Conservation (phyloP, 805 yeast genomes). For the Metschnikowia orientalis region DNA sequence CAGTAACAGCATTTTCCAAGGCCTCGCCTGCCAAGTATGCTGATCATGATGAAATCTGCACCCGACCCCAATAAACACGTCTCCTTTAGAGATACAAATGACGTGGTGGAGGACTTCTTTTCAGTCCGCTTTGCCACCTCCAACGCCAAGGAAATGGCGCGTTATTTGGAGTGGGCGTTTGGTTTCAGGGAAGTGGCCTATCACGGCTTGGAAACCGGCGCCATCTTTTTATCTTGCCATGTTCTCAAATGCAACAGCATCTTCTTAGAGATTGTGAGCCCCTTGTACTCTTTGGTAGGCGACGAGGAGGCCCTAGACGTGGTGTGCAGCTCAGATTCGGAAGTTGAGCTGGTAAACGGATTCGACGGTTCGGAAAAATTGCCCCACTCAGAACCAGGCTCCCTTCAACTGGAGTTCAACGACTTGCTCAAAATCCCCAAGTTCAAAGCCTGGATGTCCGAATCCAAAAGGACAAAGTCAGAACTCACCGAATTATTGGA, state of each 20-base stretch:
- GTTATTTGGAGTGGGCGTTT: constrained; percentile 47
- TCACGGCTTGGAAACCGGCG: constrained; percentile 66
- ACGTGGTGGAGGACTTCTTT: constrained; percentile 38
- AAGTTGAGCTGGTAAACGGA: too few species aligned
- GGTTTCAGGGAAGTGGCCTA: constrained; percentile 66
- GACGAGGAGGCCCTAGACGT: too few species aligned
- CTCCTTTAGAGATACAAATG: background rate
- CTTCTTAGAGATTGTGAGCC: constrained; percentile 44
- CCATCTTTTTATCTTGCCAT: constrained; percentile 49
- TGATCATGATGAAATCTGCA: background rate
- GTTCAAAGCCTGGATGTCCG: constrained; percentile 1
- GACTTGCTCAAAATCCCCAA: constrained; percentile 4
- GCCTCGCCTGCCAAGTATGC: too few species aligned
- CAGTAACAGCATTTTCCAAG: too few species aligned
- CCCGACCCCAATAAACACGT: background rate
- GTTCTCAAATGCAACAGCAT: constrained; percentile 58
- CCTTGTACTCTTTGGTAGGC: constrained; percentile 31
- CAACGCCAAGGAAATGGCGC: constrained; percentile 65
- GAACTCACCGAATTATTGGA: constrained; percentile 1
- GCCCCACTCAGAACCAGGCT: too few species aligned
- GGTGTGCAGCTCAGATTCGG: too few species aligned
- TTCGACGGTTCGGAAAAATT: too few species aligned
- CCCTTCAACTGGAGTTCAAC: too few species aligned
- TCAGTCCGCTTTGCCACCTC: constrained; percentile 68
- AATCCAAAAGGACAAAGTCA: background rate